These are phyloP conservation scores for Amylostereum areolatum DNA, from an alignment of 1,284 basidiomycete species.

Conservation along the genomic window DNA sequence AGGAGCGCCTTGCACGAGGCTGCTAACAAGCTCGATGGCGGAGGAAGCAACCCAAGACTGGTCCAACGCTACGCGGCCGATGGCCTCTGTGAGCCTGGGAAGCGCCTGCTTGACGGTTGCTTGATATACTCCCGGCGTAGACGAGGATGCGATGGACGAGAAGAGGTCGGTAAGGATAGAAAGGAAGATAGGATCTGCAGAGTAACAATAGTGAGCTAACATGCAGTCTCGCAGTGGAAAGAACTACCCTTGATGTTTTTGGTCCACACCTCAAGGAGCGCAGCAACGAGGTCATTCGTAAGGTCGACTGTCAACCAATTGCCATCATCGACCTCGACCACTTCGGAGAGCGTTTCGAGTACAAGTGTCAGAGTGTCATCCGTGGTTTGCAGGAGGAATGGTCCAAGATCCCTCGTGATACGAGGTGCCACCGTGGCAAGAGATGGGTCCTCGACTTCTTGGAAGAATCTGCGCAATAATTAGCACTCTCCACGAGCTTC, in stretches of 20 bases:
- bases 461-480: constrained; percentile 53
- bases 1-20: constrained; percentile 61
- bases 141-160: constrained; percentile 58
- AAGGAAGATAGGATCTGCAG: constrained; percentile 80
- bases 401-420: constrained; percentile 80
- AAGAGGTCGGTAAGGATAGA: constrained; percentile 85
- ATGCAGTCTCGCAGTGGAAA: too few species aligned
- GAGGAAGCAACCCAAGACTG: constrained; percentile 72
- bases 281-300: constrained; percentile 57
- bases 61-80: constrained; percentile 49
- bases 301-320: constrained; percentile 63
- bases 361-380: constrained; percentile 91
- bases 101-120: constrained; percentile 69
- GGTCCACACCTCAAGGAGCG: constrained; percentile 74
- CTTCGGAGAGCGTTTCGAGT: constrained; percentile 77
- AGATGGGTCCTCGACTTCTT: constrained; percentile 51
- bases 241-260: constrained; percentile 78
- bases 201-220: constrained; percentile 4
- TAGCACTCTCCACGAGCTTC: background rate
- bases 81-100: constrained; percentile 64
- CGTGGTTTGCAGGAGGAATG: constrained; percentile 74
- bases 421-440: constrained; percentile 64
- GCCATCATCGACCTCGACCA: constrained; percentile 70
- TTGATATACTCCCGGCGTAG: constrained; percentile 57
- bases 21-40: constrained; percentile 77